These are phyloP conservation scores for Bremia lactucae DNA, from an alignment of 352 stramenopile genomes.

Conservation along the genomic window DNA sequence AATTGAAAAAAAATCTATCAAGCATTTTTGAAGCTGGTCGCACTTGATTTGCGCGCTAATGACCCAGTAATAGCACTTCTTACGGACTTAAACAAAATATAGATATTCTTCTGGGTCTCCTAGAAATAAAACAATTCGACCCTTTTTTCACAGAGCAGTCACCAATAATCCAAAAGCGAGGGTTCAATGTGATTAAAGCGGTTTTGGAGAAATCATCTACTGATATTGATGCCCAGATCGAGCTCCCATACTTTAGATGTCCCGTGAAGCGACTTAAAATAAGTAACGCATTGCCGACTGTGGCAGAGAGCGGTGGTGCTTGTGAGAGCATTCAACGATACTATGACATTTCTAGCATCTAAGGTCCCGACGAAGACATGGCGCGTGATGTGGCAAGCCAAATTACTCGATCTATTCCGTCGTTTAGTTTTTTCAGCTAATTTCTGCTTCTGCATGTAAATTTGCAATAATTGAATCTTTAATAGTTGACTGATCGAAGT, in stretches of 20 bases:
- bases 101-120: slow-evolving; percentile 32
- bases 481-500: no score
- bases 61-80: slow-evolving; percentile 34
- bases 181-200: slow-evolving; percentile 11
- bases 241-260: slow-evolving; percentile 10
- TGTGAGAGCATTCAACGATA: not conserved
- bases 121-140: slow-evolving; percentile 7
- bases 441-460: no score
- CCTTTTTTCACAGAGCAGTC: slow-evolving; percentile 8
- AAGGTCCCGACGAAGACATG: not conserved
- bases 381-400: not conserved
- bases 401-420: no score
- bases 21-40: slow-evolving; percentile 29
- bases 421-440: no score
- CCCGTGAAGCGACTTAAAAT: slow-evolving; percentile 25
- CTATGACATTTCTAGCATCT: not conserved
- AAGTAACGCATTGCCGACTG: not conserved
- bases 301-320: not conserved
- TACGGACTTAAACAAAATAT: slow-evolving; percentile 26
- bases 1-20: no score
- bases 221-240: slow-evolving; percentile 20
- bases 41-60: slow-evolving; percentile 24
- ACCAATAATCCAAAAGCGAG: slow-evolving; percentile 15
- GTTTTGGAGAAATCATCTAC: slow-evolving; percentile 17
- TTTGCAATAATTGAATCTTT: no score